Percentiles rank a stretch among this genome's conserved stretches.
Evolutionary conservation across 1,284 basidiomycete species (phyloP).

Genomic region (Porodaedalea pini): DNA sequence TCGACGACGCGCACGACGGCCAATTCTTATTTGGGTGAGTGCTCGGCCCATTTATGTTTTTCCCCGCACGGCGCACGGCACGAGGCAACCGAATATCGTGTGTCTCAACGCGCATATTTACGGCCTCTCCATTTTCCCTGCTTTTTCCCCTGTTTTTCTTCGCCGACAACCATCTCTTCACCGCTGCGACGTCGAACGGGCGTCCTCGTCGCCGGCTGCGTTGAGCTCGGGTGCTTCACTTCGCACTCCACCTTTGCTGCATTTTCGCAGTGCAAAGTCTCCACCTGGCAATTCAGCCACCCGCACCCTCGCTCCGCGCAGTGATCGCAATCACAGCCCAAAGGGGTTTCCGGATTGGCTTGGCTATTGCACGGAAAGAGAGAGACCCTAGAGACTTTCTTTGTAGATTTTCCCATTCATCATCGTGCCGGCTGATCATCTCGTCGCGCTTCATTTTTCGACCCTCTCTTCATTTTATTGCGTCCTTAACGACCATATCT

Average conservation of each 20-base stretch:
- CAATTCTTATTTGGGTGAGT: slow-evolving; percentile 2
- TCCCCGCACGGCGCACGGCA: not conserved
- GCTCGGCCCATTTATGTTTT: not conserved
- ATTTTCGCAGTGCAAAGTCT: not conserved
- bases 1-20: not conserved
- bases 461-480: not conserved
- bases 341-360: not conserved
- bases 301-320: not conserved
- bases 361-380: not conserved
- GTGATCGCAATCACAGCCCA: not conserved
- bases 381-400: not conserved
- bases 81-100: slow-evolving; percentile 2
- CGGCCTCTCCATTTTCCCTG: not conserved
- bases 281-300: not conserved
- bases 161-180: no score
- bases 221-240: not conserved
- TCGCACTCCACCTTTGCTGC: slow-evolving; percentile 1
- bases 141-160: not conserved
- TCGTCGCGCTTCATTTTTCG: slow-evolving; percentile 14
- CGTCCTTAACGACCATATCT: slow-evolving; percentile 6
- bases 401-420: not conserved
- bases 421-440: slow-evolving; percentile 6
- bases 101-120: not conserved
- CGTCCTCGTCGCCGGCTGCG: not conserved
- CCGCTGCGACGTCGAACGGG: not conserved